These are phyloP conservation scores for Arctium lappa DNA, from an alignment of 129 eudicot genomes.

Conservation along the genomic window DNA sequence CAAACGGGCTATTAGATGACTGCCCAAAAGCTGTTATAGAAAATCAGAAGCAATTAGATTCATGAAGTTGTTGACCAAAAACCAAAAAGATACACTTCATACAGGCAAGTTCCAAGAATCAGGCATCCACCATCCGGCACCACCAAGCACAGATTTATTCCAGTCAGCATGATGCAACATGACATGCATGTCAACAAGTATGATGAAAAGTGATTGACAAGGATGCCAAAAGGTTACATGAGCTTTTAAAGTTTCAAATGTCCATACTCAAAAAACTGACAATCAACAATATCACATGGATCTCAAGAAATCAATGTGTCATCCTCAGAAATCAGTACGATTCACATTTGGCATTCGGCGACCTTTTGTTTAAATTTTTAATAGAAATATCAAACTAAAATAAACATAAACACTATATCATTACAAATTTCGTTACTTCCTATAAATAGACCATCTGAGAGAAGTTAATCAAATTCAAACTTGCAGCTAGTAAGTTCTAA, in stretches of 20 bases:
- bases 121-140: constrained; percentile 6
- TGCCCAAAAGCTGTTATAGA: constrained; percentile 81
- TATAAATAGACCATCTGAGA: neutral
- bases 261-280: neutral
- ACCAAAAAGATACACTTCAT: neutral
- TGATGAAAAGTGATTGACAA: neutral
- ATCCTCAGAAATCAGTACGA: neutral
- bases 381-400: neutral
- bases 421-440: neutral
- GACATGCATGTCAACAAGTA: neutral
- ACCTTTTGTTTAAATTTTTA: neutral
- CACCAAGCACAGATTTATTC: neutral
- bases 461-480: neutral
- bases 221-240: neutral
- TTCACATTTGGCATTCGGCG: neutral
- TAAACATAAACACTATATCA: neutral
- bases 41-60: constrained; percentile 4
- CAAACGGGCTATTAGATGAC: constrained; percentile 80
- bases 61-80: neutral
- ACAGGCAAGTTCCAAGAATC: constrained; percentile 9
- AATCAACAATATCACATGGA: neutral
- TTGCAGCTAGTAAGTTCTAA: neutral
- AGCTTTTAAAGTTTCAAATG: neutral
- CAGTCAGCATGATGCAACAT: constrained; percentile 6
- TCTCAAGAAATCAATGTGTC: neutral